These are phyloP conservation scores for Mortierella alpina DNA, from an alignment of 192 early-diverging fungal genomes.

Conservation along the genomic window DNA sequence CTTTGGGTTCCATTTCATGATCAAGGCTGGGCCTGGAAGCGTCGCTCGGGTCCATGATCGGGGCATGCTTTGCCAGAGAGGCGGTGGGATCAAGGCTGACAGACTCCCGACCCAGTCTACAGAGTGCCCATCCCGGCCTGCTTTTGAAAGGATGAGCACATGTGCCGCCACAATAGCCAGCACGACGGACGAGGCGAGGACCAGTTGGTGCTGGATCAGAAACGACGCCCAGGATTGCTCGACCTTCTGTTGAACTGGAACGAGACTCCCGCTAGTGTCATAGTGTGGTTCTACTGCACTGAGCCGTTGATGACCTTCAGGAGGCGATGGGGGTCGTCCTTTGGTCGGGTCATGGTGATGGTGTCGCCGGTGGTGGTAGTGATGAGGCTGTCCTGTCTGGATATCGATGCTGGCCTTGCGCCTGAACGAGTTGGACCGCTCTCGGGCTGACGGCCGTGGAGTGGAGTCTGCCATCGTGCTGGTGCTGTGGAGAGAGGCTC, in stretches of 20 bases:
- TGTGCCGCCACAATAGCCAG: slow-evolving; percentile 22
- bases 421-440: slow-evolving; percentile 37
- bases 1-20: slow-evolving; percentile 18
- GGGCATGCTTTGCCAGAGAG: slow-evolving; percentile 30
- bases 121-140: slow-evolving; percentile 13
- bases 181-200: slow-evolving; percentile 30
- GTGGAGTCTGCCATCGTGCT: not conserved
- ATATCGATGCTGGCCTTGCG: slow-evolving; percentile 37
- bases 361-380: slow-evolving; percentile 41
- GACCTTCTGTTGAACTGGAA: slow-evolving; percentile 2
- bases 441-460: not conserved
- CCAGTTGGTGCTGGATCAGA: slow-evolving; percentile 42
- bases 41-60: slow-evolving; percentile 18
- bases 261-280: slow-evolving; percentile 9
- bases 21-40: slow-evolving; percentile 17
- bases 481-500: not conserved
- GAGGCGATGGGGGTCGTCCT: slow-evolving; percentile 41
- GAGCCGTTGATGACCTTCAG: slow-evolving; percentile 10
- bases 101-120: slow-evolving; percentile 33
- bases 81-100: slow-evolving; percentile 39
- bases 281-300: not conserved
- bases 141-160: slow-evolving; percentile 19
- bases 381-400: slow-evolving; percentile 35
- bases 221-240: slow-evolving; percentile 37
- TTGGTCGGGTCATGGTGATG: slow-evolving; percentile 41